Evolutionary conservation across 306 rosid genomes (phyloP).

Genomic region (Betula pendula): DNA sequence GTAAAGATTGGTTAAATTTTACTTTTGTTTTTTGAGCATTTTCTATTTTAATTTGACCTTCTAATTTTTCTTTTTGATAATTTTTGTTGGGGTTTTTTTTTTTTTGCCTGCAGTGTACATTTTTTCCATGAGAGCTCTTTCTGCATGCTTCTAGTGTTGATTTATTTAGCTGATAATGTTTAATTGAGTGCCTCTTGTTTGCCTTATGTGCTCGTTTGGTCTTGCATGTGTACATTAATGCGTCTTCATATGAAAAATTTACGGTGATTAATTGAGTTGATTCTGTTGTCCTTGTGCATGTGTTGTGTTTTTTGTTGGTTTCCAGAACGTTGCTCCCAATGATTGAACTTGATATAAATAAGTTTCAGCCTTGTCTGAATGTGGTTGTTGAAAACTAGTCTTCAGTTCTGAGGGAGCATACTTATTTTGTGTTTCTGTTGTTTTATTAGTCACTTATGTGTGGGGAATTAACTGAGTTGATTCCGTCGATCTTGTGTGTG

Average conservation of each 20-base stretch:
- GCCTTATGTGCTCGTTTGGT: not conserved
- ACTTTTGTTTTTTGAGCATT: not conserved
- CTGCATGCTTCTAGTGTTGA: not conserved
- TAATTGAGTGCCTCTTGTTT: not conserved
- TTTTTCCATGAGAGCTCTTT: not conserved
- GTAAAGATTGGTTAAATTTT: not conserved
- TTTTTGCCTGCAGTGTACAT: too few species aligned
- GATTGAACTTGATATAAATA: conserved; percentile 9
- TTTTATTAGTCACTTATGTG: too few species aligned
- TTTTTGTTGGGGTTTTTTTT: not conserved
- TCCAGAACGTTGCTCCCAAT: not conserved
- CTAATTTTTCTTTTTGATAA: not conserved
- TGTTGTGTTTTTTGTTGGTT: not conserved
- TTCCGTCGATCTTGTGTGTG: not conserved
- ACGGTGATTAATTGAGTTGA: not conserved
- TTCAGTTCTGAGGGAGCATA: conserved; percentile 18
- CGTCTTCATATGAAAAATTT: not conserved
- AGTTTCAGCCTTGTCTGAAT: conserved; percentile 31
- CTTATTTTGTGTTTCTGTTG: not conserved
- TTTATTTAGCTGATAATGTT: not conserved
- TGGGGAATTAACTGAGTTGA: not conserved
- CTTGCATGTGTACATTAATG: not conserved
- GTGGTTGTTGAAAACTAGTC: not conserved
- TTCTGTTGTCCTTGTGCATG: not conserved
- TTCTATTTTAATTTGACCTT: not conserved